These are phyloP conservation scores for Ananas comosus DNA, from an alignment of 176 grass and related monocot genomes.

Conservation along the genomic window DNA sequence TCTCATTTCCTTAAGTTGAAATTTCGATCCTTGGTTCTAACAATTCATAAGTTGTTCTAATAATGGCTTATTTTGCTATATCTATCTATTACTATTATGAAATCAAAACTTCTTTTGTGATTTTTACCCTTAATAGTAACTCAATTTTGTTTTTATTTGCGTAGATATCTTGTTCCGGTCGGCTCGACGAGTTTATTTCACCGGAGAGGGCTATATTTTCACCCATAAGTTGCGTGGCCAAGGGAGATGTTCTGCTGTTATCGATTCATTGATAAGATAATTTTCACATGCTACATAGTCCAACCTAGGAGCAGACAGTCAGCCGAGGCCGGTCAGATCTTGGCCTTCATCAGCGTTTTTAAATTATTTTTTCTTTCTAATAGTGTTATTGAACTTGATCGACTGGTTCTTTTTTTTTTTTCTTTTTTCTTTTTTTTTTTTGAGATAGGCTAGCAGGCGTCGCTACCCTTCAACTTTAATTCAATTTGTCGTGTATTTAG, in stretches of 20 bases:
- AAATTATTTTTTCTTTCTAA: conserved; percentile 18
- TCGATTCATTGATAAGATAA: conserved; percentile 26
- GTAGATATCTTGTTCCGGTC: too few relatives aligned
- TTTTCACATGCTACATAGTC: conserved; percentile 72
- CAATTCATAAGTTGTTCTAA: neutral
- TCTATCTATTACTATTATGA: neutral
- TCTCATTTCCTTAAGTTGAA: neutral
- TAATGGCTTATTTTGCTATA: neutral
- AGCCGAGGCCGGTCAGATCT: conserved; percentile 65
- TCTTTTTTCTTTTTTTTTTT: too few relatives aligned
- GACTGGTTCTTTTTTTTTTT: too few relatives aligned
- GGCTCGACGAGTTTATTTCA: neutral
- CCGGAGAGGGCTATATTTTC: neutral
- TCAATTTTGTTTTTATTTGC: neutral
- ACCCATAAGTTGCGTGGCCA: neutral
- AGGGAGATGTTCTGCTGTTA: conserved; percentile 6
- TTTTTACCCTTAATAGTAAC: neutral
- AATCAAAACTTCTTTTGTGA: neutral
- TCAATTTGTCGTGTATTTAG: too few relatives aligned
- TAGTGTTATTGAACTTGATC: too few relatives aligned
- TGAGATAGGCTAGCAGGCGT: too few relatives aligned
- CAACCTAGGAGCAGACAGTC: conserved; percentile 61
- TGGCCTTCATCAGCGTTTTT: conserved; percentile 24
- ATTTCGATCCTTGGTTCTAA: neutral
- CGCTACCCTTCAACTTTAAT: too few relatives aligned